Base-by-base conservation (phyloP, 2,329 filamentous ascomycete species). In the Trichophyton verrucosum region DNA sequence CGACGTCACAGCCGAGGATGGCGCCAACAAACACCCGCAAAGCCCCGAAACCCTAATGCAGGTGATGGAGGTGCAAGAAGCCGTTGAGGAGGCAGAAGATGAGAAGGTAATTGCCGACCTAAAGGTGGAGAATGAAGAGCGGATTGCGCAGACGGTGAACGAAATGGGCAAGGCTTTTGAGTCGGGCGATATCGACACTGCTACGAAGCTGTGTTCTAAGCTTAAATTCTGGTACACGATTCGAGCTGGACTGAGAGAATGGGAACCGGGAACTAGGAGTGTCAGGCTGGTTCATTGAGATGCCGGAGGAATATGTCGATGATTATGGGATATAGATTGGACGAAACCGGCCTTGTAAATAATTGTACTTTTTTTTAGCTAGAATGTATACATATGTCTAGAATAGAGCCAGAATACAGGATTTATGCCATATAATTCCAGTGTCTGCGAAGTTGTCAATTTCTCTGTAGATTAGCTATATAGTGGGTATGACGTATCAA, bases 201-300 rank as follows among this genome's bases (percentile, higher is more conserved):
- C 91, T 15, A 85, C 82, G 74, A 74, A 71, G 63, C 89, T 95
- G 80, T 85, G 86, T 53, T 84, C 96, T 1, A 80, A 82, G 72
- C 74, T 96, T 76, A 80, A 90, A 72, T 97, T 96, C 77, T 96
- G 92, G 92, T 81, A 87, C 61, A 96, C 91, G 74, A 86, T 97
- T 63, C 81, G 84, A 64, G 87, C 95, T 73, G 88, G 85, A 55
- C 77, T 96, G 69, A 79, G 87, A 70, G 83, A 86, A 64, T 96
- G 92, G 91, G 90, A 96, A 78, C 83, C 80, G 68, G 91, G 90
- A 3, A 86, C 84, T 76, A 72, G 68, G 38, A 70, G 80, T 64
- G 78, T 84, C 61, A 74, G 80, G 53, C 66, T 85, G 66, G 73
- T 80, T 63, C 82, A 84, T 75, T 85, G 60, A 61, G 27, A 30